Conservation (phyloP, 1,284 basidiomycete species). For the Pseudozyma flocculosa region DNA sequence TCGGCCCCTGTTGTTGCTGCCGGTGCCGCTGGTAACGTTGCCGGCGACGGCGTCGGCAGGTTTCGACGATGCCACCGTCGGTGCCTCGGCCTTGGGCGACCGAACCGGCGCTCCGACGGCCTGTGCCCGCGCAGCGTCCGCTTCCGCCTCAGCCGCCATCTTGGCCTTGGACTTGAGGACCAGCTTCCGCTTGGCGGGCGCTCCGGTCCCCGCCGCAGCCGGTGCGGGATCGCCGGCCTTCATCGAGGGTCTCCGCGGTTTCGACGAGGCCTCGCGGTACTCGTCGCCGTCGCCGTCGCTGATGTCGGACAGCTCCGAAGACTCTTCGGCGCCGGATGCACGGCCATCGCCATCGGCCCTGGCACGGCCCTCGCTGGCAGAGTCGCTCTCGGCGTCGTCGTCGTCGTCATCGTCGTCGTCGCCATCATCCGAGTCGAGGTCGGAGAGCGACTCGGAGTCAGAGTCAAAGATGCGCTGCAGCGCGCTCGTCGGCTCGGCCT, state of each 20-base stretch:
- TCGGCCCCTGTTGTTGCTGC: constrained; percentile 16
- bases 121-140: constrained; percentile 1
- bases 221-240: constrained; percentile 1
- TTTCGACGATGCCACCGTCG: no score
- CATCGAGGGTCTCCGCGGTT: neutral
- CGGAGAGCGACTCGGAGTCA: constrained; percentile 35
- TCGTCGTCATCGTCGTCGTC: constrained; percentile 13
- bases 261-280: neutral
- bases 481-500: constrained; percentile 16
- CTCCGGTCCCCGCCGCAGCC: no score
- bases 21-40: no score
- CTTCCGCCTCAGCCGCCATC: constrained; percentile 3
- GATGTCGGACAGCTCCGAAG: constrained; percentile 22
- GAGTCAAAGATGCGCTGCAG: constrained; percentile 11
- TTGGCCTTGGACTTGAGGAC: constrained; percentile 33
- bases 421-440: constrained; percentile 40
- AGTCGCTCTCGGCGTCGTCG: constrained; percentile 6
- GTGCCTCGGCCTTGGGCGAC: neutral
- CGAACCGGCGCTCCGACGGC: neutral
- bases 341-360: constrained; percentile 6
- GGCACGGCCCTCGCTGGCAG: neutral
- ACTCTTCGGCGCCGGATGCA: constrained; percentile 2
- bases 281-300: constrained; percentile 5
- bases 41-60: no score
- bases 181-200: constrained; percentile 13